phyloP scores from a whole-genome alignment of 2,329 filamentous ascomycete species.

The Paraconiothyrium sp. region DNA sequence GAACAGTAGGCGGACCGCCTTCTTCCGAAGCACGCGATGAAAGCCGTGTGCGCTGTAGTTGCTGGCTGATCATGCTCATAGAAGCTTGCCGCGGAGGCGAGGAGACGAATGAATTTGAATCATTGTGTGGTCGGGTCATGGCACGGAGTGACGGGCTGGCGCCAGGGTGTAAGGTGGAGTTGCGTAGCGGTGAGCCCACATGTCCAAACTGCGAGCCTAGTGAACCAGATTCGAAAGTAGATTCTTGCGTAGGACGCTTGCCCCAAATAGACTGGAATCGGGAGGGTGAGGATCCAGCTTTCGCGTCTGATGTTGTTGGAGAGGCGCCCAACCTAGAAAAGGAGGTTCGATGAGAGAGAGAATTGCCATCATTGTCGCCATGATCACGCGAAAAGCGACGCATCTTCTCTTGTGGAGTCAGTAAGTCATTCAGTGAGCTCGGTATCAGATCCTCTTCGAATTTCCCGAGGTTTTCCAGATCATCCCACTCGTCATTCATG shows the following conservation, averaged over 20 bases:
- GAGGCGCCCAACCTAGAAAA: conserved; percentile 61
- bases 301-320: conserved; percentile 54
- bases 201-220: conserved; percentile 63
- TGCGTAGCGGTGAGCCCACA: conserved; percentile 72
- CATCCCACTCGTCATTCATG: conserved; percentile 63
- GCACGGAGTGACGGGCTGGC: conserved; percentile 62
- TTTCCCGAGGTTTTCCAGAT: conserved; percentile 66
- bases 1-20: conserved; percentile 32
- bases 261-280: conserved; percentile 68
- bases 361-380: conserved; percentile 61
- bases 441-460: conserved; percentile 93
- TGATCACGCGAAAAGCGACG: conserved; percentile 68
- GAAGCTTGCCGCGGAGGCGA: conserved; percentile 66
- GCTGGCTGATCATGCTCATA: conserved; percentile 70
- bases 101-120: conserved; percentile 61
- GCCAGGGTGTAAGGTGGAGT: conserved; percentile 63
- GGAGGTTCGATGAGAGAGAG: conserved; percentile 56
- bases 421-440: conserved; percentile 69
- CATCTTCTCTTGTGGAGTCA: conserved; percentile 69
- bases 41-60: conserved; percentile 58
- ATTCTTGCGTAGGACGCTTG: conserved; percentile 60
- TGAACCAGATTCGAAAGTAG: conserved; percentile 48
- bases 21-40: conserved; percentile 45
- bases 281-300: conserved; percentile 66
- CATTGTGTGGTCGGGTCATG: conserved; percentile 58